Evolutionary conservation across 352 stramenopile species (phyloP), one percentile per base, ranked within the genome.

Genomic region (Lagenidium giganteum): DNA sequence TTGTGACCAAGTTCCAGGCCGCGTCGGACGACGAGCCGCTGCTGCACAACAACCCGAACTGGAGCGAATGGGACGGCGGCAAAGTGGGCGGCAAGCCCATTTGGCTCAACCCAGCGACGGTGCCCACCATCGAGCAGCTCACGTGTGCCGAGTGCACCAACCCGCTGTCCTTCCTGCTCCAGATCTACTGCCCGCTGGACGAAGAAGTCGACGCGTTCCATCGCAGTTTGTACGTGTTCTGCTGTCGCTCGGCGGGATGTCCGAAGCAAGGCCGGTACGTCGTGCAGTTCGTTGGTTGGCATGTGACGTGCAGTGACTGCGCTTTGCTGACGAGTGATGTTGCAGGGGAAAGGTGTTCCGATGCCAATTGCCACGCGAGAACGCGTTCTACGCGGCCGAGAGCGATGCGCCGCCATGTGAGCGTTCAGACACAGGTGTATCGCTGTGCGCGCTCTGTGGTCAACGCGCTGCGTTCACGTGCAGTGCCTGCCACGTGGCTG

Each of bases 161-260:
- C 44, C 64, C 67, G 23, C 48, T 96, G 47, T 53, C 75, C 9
- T 95, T 96, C 42, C 56, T 96, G 36, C 41, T 93, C 48, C 92
- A 98, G 65, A 80, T 97, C 43, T 98, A 98, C 52, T 96, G 86
- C 47, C 92, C 92, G 28, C 63, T 95, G 26, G 89, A 97, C 61
- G 78, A 94, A 17, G 47, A 75, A 12, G 23, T 57, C 17, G 68
- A 93, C 50, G 91, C 89, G 49, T 98, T 97, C 62, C 93, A 98
- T 75, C 85, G 93, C 49, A 93, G 67, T 16, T 50, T 97, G 17
- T 97, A 97, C 64, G 69, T 97, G 9, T 97, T 97, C 53, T 82
- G 79, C 28, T 98, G 91, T 66, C 73, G 86, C 26, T 80, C 67
- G 26, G 9, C 36, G 0, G 55, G 60, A 22, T 97, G 90, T 46